Base-by-base conservation (phyloP, 108 stramenopile species). In the Cyclotella kingstonii region DNA sequence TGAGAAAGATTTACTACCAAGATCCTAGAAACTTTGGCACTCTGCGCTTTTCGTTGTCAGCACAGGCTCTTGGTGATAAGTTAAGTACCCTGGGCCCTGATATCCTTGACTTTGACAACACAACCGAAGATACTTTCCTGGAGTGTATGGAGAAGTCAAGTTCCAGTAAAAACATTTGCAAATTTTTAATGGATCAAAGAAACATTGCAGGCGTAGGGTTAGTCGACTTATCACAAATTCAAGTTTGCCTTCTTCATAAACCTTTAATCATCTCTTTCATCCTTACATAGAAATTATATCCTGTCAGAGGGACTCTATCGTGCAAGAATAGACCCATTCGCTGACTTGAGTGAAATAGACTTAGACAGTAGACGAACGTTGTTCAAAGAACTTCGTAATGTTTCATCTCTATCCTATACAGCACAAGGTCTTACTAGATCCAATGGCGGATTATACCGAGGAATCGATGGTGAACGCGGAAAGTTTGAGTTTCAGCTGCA, bases 11-110 rank as follows among this genome's bases (percentile, higher is more conserved):
- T 11, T 85, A 78, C 35, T 89, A 87, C 49, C 70, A 81, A 49
- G 87, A 89, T 63, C 31, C 81, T 14, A 65, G 92, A 28, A 90
- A 89, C 63, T 93, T 93, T 79, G 92, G 92, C 35, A 89, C 87
- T 2, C 51, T 93, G 49, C 50, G 50, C 23, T 87, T 89, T 70
- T 82, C 62, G n/a, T 44, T 85, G 41, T 84, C 84, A 5, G 60
- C 68, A 30, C n/a, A 60, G 46, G 85, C 85, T 19, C 63, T 93
- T 12, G 51, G 79, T 0, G 59, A 81, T 5, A 93, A 93, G 50
- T 63, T 93, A 36, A 52, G 33, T 2, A 85, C 77, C 26, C 55
- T 93, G 28, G 92, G 92, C 40, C 80, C 86, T 2, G 89, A 90
- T 59, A 50, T 93, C 45, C 66, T 91, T n/a, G 73, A 78, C 33